Evolutionary conservation across 768 basidiomycete genomes (phyloP), one percentile per base, ranked within the genome.

Genomic region (Cyclocybe aegerita): DNA sequence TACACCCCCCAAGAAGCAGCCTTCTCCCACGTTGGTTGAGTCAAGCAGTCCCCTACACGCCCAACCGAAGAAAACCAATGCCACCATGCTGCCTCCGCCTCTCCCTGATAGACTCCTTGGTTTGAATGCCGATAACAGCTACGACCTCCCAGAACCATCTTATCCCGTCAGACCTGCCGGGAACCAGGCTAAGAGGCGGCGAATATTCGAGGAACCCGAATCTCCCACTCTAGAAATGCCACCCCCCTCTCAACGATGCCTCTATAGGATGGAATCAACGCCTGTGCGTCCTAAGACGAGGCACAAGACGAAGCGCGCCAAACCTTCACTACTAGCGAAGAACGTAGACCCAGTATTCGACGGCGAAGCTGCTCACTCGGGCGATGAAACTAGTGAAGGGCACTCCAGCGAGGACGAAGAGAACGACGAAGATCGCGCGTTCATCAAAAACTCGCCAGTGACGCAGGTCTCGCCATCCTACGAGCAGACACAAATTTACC

Each of bases 391-490:
- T 48, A 86, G 85, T 58, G 78, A 74, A 48, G 88, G 88, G 32
- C 73, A 71, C 1, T 85, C 84, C 58, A 80, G 75, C 53, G 78
- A 81, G 35, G 76, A 79, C 17, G 72, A 69, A 23, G 86, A 86
- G 59, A 79, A 74, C 61, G 88, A 87, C 59, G 82, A 79, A 32
- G 90, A 93, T 60, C 71, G 78, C 40, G 70, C 65, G 54, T 93
- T 93, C 67, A 65, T 90, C 32, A 74, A 81, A 52, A 79, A 85
- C 41, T 66, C 81, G 12, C 75, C 82, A 2, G 73, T 79, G 48
- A 90, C 90, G 8, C 91, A 92, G 62, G 72, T 73, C 32, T 79
- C 86, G 14, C 74, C 80, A 16, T 85, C 83, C 23, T 93, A 93
- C 58, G 80, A 93, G 53, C 92, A 93, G 66, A 73, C 72, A 4